Percentiles rank a stretch among this genome's conserved stretches.
These are phyloP conservation scores for Globisporangium cylindrosporum DNA, from an alignment of 352 stramenopile species.

Conservation along the genomic window DNA sequence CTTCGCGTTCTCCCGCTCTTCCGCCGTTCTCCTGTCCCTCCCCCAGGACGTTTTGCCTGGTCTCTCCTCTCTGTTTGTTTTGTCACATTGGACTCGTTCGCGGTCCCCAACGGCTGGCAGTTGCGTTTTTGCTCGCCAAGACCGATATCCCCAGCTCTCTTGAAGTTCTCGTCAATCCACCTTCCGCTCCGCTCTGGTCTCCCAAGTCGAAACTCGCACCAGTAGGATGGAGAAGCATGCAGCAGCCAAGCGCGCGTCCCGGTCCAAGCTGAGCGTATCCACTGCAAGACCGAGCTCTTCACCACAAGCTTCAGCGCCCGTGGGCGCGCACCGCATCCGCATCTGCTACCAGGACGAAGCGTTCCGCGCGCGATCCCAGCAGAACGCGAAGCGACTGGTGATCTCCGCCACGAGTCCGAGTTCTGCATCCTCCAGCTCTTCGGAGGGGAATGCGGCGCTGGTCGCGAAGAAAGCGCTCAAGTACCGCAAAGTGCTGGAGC, in stretches of 20 bases:
- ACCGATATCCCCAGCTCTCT: background rate
- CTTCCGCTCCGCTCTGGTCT: too few species aligned
- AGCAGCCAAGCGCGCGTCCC: too few species aligned
- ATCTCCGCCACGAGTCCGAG: slow-evolving; percentile 23
- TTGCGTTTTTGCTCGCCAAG: background rate
- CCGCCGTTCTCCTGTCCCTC: too few species aligned
- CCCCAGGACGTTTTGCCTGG: too few species aligned
- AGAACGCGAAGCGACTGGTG: slow-evolving; percentile 32
- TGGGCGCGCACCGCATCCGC: slow-evolving; percentile 16
- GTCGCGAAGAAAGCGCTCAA: slow-evolving; percentile 13
- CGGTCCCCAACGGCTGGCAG: background rate
- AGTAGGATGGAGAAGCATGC: too few species aligned
- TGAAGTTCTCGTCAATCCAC: too few species aligned
- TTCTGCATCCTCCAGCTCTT: background rate
- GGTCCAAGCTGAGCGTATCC: background rate
- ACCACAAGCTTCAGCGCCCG: background rate
- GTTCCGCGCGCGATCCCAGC: slow-evolving; percentile 29
- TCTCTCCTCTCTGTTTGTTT: background rate
- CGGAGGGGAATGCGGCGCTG: background rate
- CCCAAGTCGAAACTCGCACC: too few species aligned
- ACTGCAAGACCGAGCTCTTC: background rate
- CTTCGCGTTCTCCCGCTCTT: too few species aligned
- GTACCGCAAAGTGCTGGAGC: slow-evolving; percentile 18
- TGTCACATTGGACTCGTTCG: background rate
- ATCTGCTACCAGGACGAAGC: slow-evolving; percentile 43